phyloP scores from a whole-genome alignment of 257 asterid species.

The Lycium ferocissimum region DNA sequence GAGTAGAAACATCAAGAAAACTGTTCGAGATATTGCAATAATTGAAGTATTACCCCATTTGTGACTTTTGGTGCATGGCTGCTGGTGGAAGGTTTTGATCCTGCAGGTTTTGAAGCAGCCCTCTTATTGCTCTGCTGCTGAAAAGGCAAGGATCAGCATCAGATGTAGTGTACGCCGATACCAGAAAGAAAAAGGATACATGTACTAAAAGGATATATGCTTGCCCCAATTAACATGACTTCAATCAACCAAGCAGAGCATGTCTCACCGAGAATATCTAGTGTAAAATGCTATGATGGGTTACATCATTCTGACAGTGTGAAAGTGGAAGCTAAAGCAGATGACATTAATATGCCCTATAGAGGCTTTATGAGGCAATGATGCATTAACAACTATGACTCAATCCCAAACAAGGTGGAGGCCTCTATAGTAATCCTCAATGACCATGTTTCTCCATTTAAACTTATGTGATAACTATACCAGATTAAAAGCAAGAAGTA shows the following conservation, averaged over 20 bases:
- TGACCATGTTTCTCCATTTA: background rate
- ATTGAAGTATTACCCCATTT: constrained; percentile 58
- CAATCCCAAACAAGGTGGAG: background rate
- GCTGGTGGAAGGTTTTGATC: constrained; percentile 51
- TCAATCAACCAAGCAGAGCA: constrained; percentile 7
- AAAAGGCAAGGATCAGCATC: constrained; percentile 3
- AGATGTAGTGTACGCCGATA: background rate
- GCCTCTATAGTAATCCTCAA: no score
- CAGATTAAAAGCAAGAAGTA: background rate
- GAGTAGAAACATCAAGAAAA: constrained; percentile 15
- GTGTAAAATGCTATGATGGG: background rate
- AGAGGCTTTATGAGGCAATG: background rate
- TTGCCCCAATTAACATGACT: background rate
- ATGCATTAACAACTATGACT: background rate
- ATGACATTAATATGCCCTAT: background rate
- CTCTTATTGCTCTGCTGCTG: constrained; percentile 64
- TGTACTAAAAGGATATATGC: background rate
- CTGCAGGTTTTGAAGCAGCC: constrained; percentile 48
- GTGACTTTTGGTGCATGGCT: constrained; percentile 48
- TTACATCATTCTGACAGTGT: background rate
- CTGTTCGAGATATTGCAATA: background rate
- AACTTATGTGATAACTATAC: background rate
- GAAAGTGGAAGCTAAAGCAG: background rate
- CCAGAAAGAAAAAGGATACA: constrained; percentile 5
- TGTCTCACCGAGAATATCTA: background rate